Conservation (phyloP, 768 basidiomycete species). For the Termitomyces sp. region DNA sequence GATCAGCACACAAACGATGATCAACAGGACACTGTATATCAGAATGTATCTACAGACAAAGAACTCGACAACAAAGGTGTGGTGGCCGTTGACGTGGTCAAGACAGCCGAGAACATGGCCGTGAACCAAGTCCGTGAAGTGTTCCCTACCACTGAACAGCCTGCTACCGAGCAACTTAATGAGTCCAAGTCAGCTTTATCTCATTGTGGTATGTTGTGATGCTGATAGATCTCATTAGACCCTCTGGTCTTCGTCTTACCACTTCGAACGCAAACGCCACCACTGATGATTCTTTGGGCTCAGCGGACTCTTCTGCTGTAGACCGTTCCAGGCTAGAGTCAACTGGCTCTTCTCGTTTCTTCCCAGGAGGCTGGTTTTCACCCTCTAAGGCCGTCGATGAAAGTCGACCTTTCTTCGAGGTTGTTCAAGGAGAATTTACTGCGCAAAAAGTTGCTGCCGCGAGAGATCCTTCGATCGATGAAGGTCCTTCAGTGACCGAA, state of each 20-base stretch:
- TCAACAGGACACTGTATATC: not conserved
- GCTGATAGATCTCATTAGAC: constrained; percentile 5
- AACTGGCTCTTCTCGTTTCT: constrained; percentile 48
- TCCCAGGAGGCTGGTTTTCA: constrained; percentile 52
- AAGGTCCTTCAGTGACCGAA: constrained; percentile 12
- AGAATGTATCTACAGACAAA: not conserved
- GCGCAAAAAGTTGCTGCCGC: constrained; percentile 18
- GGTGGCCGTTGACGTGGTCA: not conserved
- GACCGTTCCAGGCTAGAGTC: constrained; percentile 43
- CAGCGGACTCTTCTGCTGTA: constrained; percentile 13
- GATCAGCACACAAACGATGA: not conserved
- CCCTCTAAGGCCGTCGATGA: constrained; percentile 31
- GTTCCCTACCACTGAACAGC: constrained; percentile 11
- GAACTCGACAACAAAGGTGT: not conserved
- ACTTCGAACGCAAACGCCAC: constrained; percentile 9
- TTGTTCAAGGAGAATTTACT: constrained; percentile 44
- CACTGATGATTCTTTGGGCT: constrained; percentile 2
- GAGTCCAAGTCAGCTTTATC: constrained; percentile 7
- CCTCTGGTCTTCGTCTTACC: constrained; percentile 11
- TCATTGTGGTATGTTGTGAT: not conserved
- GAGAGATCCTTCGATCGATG: constrained; percentile 16
- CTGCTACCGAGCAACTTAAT: constrained; percentile 1
- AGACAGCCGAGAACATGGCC: not conserved
- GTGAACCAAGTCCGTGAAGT: constrained; percentile 2
- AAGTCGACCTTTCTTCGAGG: constrained; percentile 42